Evolutionary conservation across 768 basidiomycete genomes (phyloP).

Genomic region (Leucocoprinus birnbaumii): DNA sequence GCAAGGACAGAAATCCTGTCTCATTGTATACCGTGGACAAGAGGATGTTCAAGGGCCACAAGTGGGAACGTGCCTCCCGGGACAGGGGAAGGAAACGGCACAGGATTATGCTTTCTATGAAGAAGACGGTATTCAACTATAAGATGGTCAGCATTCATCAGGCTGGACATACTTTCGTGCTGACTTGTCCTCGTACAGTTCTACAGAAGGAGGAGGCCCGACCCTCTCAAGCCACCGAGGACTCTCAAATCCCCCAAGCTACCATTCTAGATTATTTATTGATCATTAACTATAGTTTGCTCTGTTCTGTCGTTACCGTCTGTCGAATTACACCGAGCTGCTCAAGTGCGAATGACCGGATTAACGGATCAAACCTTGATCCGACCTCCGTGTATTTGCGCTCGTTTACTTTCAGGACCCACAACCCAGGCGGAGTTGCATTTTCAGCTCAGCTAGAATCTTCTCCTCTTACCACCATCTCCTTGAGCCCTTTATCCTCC

Average conservation of each 20-base stretch:
- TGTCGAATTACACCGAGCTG: too few species aligned
- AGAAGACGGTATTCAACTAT: slow-evolving; percentile 60
- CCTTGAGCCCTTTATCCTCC: background rate
- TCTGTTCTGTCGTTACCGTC: too few species aligned
- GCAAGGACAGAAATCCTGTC: slow-evolving; percentile 47
- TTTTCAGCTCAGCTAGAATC: slow-evolving; percentile 8
- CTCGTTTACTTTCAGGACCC: slow-evolving; percentile 3
- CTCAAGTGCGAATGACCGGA: background rate
- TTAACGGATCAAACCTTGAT: background rate
- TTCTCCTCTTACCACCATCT: slow-evolving; percentile 14
- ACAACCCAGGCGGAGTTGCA: background rate
- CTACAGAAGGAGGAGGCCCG: slow-evolving; percentile 48
- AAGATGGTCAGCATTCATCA: slow-evolving; percentile 45
- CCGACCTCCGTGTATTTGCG: slow-evolving; percentile 3
- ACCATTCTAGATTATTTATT: slow-evolving; percentile 45
- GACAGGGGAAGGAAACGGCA: slow-evolving; percentile 44
- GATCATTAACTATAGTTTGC: background rate
- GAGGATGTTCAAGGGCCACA: slow-evolving; percentile 94
- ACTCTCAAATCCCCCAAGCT: slow-evolving; percentile 51
- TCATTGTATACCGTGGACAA: slow-evolving; percentile 74
- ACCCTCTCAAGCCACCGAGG: slow-evolving; percentile 55
- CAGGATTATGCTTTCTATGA: slow-evolving; percentile 69
- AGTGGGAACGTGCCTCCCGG: slow-evolving; percentile 65
- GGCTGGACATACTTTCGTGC: background rate
- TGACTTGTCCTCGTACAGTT: slow-evolving; percentile 29